Evolutionary conservation across 768 basidiomycete genomes (phyloP).

Genomic region (Trametes coccinea): DNA sequence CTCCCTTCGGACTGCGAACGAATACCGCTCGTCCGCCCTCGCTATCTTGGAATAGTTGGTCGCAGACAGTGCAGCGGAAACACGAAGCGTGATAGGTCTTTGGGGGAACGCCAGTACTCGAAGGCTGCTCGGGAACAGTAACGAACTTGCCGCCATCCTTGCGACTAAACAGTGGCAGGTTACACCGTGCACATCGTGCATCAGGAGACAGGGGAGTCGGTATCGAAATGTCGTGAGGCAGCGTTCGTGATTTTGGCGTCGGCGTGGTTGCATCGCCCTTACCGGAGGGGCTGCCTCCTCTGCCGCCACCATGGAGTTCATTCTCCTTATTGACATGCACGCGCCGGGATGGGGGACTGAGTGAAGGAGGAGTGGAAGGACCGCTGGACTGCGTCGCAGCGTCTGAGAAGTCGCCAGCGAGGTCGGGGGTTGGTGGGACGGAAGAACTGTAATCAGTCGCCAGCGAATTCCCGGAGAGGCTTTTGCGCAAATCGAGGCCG

Average conservation of each 20-base stretch:
- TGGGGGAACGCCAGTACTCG: constrained; percentile 43
- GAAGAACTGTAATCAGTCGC: constrained; percentile 29
- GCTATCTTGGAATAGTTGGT: constrained; percentile 60
- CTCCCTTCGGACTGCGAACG: constrained; percentile 61
- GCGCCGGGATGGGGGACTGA: constrained; percentile 35
- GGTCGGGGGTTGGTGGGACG: constrained; percentile 55
- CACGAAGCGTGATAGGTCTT: constrained; percentile 73
- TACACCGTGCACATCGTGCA: constrained; percentile 62
- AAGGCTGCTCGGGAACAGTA: constrained; percentile 58
- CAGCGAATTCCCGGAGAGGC: constrained; percentile 10
- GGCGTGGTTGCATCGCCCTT: constrained; percentile 24
- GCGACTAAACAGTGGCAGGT: constrained; percentile 54
- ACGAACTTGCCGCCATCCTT: constrained; percentile 66
- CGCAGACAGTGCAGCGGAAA: constrained; percentile 72
- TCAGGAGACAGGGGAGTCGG: constrained; percentile 39
- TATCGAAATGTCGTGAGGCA: constrained; percentile 26
- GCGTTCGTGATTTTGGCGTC: constrained; percentile 31
- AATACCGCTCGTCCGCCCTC: constrained; percentile 68
- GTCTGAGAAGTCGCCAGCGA: constrained; percentile 63
- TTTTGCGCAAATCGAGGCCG: constrained; percentile 12
- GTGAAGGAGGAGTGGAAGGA: constrained; percentile 51
- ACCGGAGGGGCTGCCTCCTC: constrained; percentile 1
- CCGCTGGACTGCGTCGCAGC: constrained; percentile 54
- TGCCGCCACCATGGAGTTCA: constrained; percentile 2
- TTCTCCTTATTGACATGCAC: constrained; percentile 13